These are phyloP conservation scores for Stenocarpella maydis DNA, from an alignment of 2,329 filamentous ascomycete species.

Conservation along the genomic window DNA sequence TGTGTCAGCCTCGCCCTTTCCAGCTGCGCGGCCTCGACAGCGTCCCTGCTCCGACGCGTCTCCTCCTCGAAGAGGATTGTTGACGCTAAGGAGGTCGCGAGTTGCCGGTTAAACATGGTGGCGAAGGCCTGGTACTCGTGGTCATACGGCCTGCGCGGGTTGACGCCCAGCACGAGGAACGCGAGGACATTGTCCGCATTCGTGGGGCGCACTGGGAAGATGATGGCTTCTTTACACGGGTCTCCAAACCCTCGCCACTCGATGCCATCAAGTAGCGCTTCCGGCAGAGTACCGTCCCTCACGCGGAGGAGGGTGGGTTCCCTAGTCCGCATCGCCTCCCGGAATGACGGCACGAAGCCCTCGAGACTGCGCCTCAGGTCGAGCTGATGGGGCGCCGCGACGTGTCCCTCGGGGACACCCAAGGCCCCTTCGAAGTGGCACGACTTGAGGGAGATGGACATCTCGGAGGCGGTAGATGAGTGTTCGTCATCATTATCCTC, in stretches of 20 bases:
- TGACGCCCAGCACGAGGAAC: constrained; percentile 69
- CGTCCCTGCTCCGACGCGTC: constrained; percentile 57
- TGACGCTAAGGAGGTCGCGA: constrained; percentile 69
- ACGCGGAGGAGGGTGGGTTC: constrained; percentile 45
- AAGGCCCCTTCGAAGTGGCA: constrained; percentile 48
- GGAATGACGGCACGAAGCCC: constrained; percentile 48
- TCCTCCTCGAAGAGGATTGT: constrained; percentile 73
- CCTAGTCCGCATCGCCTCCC: constrained; percentile 48
- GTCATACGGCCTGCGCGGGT: constrained; percentile 69
- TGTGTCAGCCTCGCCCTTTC: constrained; percentile 46
- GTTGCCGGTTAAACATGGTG: constrained; percentile 52
- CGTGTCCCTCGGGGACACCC: constrained; percentile 46
- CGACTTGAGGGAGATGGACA: constrained; percentile 47
- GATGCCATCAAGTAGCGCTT: constrained; percentile 61
- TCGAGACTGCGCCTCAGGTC: constrained; percentile 47
- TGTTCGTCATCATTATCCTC: constrained; percentile 48
- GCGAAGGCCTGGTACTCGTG: constrained; percentile 69
- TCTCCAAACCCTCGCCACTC: constrained; percentile 63
- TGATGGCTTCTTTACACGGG: constrained; percentile 62
- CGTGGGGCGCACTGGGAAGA: constrained; percentile 67
- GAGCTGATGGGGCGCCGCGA: constrained; percentile 45
- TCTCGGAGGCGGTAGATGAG: constrained; percentile 46
- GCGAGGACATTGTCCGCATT: constrained; percentile 66
- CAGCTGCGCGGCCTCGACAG: constrained; percentile 46
- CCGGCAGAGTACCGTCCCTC: constrained; percentile 57